phyloP scores from a whole-genome alignment of 2,329 filamentous ascomycete genomes.

The Hymenoscyphus albidus region DNA sequence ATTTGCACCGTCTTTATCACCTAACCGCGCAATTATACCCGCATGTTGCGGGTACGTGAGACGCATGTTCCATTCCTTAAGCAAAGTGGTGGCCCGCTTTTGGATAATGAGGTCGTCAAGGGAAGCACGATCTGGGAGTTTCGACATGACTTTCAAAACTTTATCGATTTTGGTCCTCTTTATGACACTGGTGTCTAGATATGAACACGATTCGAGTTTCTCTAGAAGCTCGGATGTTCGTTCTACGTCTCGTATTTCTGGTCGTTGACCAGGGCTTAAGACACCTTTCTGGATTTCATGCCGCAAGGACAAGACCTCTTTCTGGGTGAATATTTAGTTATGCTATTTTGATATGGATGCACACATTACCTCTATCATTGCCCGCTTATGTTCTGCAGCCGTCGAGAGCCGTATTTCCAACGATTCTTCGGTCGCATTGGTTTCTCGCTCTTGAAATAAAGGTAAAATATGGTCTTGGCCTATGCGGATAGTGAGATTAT shows the following conservation, averaged over 20 bases:
- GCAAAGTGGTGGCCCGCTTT: not conserved
- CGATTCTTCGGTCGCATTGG: not conserved
- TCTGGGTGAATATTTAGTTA: not conserved
- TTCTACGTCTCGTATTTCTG: not conserved
- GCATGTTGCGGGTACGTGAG: not conserved
- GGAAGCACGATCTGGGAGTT: not conserved
- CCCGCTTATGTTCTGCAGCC: not conserved
- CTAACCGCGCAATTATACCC: conserved; percentile 7
- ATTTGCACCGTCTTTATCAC: conserved; percentile 15
- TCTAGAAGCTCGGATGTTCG: not conserved
- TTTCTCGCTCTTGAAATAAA: not conserved
- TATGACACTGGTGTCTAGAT: not conserved
- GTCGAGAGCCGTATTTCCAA: not conserved
- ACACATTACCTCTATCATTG: not conserved
- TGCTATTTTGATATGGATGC: not conserved
- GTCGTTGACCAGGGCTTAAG: not conserved
- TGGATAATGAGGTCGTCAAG: not conserved
- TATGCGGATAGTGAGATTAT: conserved; percentile 7
- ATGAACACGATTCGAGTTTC: not conserved
- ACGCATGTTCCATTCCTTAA: not conserved
- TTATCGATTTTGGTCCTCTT: not conserved
- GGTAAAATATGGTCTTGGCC: not conserved
- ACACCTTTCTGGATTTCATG: not conserved
- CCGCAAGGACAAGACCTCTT: not conserved
- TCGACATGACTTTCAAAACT: not conserved